phyloP scores from a whole-genome alignment of 2,329 filamentous ascomycete species.

The Cercospora sesami region DNA sequence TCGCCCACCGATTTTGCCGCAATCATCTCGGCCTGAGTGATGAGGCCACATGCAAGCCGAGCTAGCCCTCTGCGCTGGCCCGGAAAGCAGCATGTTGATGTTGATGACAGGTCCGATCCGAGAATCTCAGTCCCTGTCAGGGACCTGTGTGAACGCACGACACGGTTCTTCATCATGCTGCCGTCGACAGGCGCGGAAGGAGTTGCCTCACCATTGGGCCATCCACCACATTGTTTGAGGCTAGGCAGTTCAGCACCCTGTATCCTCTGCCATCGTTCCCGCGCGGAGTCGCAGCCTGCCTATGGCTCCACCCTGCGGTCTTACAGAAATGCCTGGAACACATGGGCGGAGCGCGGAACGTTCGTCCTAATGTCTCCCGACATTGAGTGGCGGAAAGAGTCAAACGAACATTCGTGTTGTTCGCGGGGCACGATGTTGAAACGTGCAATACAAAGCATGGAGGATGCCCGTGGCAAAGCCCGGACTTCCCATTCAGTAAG shows the following conservation, averaged over 20 bases:
- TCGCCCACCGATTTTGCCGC: background rate
- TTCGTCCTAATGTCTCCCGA: conserved; percentile 22
- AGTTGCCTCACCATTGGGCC: conserved; percentile 17
- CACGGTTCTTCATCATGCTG: conserved; percentile 16
- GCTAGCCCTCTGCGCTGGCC: conserved; percentile 18
- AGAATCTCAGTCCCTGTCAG: conserved; percentile 21
- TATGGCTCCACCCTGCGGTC: conserved; percentile 22
- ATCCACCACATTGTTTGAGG: conserved; percentile 4
- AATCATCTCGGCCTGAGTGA: background rate
- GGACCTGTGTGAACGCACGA: conserved; percentile 21
- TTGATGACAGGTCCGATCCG: conserved; percentile 27
- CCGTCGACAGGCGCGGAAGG: conserved; percentile 15
- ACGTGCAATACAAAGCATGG: conserved; percentile 26
- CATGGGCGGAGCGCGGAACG: conserved; percentile 23
- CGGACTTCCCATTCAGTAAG: conserved; percentile 13
- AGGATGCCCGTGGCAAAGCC: conserved; percentile 15
- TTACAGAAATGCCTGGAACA: conserved; percentile 23
- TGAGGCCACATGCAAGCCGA: background rate
- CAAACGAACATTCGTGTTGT: conserved; percentile 27
- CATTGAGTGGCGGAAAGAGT: conserved; percentile 22
- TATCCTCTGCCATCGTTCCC: conserved; percentile 22
- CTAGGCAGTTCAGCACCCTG: conserved; percentile 16
- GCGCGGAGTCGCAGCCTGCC: conserved; percentile 23
- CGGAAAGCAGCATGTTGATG: conserved; percentile 20
- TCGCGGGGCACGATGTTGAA: conserved; percentile 22